Percentiles rank a stretch among this genome's conserved stretches.
These are phyloP conservation scores for Arctium minus DNA, from an alignment of 129 eudicot genomes.

Conservation along the genomic window DNA sequence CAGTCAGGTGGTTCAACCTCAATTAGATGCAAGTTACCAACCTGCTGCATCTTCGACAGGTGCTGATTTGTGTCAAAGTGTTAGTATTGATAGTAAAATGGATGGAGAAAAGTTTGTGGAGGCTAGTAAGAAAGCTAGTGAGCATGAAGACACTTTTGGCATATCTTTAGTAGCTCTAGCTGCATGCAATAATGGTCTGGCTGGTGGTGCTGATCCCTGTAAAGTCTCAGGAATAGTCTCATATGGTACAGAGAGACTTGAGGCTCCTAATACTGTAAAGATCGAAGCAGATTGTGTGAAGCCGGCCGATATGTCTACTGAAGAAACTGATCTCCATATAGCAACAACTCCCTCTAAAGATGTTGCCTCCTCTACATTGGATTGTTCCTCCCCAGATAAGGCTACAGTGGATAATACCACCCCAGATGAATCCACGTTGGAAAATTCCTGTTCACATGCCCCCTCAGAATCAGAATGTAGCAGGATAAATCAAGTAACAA, in stretches of 20 bases:
- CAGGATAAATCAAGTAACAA: background rate
- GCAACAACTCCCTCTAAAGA: background rate
- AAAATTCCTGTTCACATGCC: background rate
- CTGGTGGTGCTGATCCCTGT: background rate
- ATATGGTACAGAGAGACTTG: background rate
- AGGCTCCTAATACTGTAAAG: background rate
- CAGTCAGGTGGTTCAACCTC: background rate
- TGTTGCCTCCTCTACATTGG: background rate
- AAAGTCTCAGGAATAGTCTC: conserved; percentile 9
- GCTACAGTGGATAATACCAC: background rate
- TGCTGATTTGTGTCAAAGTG: background rate
- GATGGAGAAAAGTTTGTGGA: conserved; percentile 10
- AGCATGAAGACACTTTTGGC: conserved; percentile 13
- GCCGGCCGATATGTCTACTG: background rate
- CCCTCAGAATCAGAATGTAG: conserved; percentile 1
- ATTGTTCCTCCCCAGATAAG: background rate
- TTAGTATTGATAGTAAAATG: conserved; percentile 10
- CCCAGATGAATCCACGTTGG: conserved; percentile 2
- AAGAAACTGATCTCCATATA: conserved; percentile 7
- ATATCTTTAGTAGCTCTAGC: conserved; percentile 24
- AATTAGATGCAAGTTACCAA: conserved; percentile 9
- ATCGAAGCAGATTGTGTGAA: conserved; percentile 9
- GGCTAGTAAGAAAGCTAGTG: background rate
- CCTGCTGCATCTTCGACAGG: background rate
- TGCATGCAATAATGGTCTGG: conserved; percentile 13